phyloP scores from a whole-genome alignment of 805 yeast genomes.

The Naumovozyma castellii region DNA sequence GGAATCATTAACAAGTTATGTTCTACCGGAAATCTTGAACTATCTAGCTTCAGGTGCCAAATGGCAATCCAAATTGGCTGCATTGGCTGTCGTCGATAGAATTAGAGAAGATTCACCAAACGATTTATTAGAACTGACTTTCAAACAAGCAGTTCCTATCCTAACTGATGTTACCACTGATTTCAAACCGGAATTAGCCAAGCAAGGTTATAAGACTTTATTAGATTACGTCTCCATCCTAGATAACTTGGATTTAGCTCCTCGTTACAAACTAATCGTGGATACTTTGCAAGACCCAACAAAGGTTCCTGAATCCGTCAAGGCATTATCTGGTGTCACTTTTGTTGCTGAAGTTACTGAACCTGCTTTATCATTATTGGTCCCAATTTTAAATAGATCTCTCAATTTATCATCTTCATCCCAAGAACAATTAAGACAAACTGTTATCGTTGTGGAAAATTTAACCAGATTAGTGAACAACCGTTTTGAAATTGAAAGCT shows the following conservation, averaged over 20 bases:
- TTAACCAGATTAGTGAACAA: constrained; percentile 91
- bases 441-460: constrained; percentile 92
- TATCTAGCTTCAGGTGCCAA: constrained; percentile 77
- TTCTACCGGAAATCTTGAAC: constrained; percentile 49
- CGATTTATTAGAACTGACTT: constrained; percentile 75
- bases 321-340: constrained; percentile 83
- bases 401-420: constrained; percentile 74
- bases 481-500: constrained; percentile 80
- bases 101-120: constrained; percentile 72
- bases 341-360: constrained; percentile 98
- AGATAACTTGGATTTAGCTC: constrained; percentile 86
- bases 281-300: constrained; percentile 85
- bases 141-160: constrained; percentile 70
- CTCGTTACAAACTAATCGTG: constrained; percentile 75
- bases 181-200: constrained; percentile 91
- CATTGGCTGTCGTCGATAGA: constrained; percentile 62
- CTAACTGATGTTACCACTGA: constrained; percentile 87
- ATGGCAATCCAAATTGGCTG: constrained; percentile 85
- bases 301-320: constrained; percentile 82
- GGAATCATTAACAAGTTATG: constrained; percentile 67
- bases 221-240: constrained; percentile 65
- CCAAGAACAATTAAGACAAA: constrained; percentile 93
- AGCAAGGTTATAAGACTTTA: constrained; percentile 67
- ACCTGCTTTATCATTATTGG: constrained; percentile 82
- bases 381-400: constrained; percentile 86